Conservation (phyloP, 257 asterid species). For the Perilla frutescens region DNA sequence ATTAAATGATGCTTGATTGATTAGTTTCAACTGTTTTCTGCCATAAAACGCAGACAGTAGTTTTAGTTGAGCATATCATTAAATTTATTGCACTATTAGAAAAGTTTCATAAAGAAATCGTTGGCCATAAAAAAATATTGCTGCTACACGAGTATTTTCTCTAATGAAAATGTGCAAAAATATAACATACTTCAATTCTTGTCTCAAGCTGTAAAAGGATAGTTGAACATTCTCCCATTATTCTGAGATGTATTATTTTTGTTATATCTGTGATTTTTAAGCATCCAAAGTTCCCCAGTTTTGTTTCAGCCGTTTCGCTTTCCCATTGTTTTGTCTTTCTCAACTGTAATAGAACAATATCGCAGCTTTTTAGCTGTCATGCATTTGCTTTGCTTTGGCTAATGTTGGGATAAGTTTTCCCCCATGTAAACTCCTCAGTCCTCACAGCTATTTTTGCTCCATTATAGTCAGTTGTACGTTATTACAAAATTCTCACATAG, state of each 20-base stretch:
- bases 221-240: constrained; percentile 27
- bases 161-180: constrained; percentile 30
- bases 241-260: constrained; percentile 17
- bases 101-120: constrained; percentile 19
- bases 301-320: constrained; percentile 29
- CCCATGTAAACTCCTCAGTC: no score
- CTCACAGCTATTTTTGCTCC: no score
- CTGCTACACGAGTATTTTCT: constrained; percentile 26
- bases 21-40: constrained; percentile 23
- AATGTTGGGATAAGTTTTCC: background rate
- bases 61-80: constrained; percentile 40
- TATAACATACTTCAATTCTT: constrained; percentile 25
- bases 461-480: no score
- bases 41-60: constrained; percentile 27
- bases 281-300: constrained; percentile 33
- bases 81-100: constrained; percentile 25
- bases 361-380: background rate
- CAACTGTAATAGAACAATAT: constrained; percentile 25
- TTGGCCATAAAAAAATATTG: constrained; percentile 26
- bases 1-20: constrained; percentile 56
- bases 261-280: constrained; percentile 10
- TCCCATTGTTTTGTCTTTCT: background rate
- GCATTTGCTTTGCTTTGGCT: background rate
- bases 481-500: no score
- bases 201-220: constrained; percentile 34